phyloP scores from a whole-genome alignment of 2,329 filamentous ascomycete genomes.

The Alternaria sp. region DNA sequence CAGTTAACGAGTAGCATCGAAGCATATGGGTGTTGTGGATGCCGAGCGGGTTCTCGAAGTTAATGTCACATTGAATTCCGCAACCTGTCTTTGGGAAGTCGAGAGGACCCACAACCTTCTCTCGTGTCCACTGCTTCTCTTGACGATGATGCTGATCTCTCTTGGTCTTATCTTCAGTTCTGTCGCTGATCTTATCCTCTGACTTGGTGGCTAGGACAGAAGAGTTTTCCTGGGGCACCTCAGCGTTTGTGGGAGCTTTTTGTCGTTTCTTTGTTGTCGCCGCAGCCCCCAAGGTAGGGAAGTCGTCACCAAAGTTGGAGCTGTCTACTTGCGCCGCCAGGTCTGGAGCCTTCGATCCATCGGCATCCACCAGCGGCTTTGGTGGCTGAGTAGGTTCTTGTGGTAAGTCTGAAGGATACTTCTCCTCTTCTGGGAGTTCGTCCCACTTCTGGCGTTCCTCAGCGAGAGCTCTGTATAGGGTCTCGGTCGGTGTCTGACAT shows the following conservation, averaged over 20 bases:
- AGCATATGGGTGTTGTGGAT: slow-evolving; percentile 85
- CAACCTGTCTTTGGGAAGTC: slow-evolving; percentile 80
- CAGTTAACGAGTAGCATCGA: slow-evolving; percentile 81
- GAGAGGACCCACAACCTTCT: slow-evolving; percentile 61
- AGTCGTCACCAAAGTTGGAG: slow-evolving; percentile 7
- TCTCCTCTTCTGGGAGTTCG: slow-evolving; percentile 57
- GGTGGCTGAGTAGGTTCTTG: slow-evolving; percentile 19
- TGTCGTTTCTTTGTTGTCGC: slow-evolving; percentile 6
- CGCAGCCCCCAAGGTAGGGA: slow-evolving; percentile 11
- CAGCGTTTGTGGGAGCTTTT: slow-evolving; percentile 8
- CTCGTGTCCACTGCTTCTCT: slow-evolving; percentile 54
- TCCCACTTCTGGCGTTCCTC: slow-evolving; percentile 78
- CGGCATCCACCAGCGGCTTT: slow-evolving; percentile 19
- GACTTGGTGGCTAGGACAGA: slow-evolving; percentile 28
- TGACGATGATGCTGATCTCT: slow-evolving; percentile 30
- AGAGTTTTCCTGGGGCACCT: slow-evolving; percentile 7
- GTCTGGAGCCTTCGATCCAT: slow-evolving; percentile 19
- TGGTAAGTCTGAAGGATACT: slow-evolving; percentile 43
- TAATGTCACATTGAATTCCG: slow-evolving; percentile 91
- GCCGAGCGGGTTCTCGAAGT: slow-evolving; percentile 84
- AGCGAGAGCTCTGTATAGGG: slow-evolving; percentile 67
- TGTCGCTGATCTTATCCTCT: slow-evolving; percentile 14
- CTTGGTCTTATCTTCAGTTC: slow-evolving; percentile 3
- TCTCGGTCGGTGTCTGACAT: slow-evolving; percentile 72
- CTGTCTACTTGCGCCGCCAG: slow-evolving; percentile 15